Percentiles rank a stretch among this genome's conserved stretches.
Evolutionary conservation across 2,329 filamentous ascomycete species (phyloP).

Genomic region (Xylaria arbuscula): DNA sequence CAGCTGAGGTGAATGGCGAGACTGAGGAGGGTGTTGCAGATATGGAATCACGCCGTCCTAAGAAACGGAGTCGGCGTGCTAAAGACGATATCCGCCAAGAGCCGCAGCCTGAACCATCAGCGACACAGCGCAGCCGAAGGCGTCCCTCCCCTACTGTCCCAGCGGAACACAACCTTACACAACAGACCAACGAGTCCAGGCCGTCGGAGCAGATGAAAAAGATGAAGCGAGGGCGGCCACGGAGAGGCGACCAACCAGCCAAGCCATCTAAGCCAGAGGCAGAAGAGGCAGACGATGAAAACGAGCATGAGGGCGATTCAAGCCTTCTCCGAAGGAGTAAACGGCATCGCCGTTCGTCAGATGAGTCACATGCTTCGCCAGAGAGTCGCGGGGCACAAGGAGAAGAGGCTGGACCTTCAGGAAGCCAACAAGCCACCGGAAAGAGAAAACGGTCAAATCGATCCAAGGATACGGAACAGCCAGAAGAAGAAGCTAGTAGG

Average conservation of each 20-base stretch:
- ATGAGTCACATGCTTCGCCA: neutral
- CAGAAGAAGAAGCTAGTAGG: constrained; percentile 29
- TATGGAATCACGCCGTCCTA: constrained; percentile 40
- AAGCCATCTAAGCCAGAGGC: constrained; percentile 39
- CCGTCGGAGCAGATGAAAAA: constrained; percentile 22
- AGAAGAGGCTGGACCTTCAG: neutral
- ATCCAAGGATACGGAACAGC: constrained; percentile 17
- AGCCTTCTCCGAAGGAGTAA: constrained; percentile 45
- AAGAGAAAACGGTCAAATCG: constrained; percentile 21
- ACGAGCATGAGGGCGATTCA: constrained; percentile 47
- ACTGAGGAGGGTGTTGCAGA: constrained; percentile 39
- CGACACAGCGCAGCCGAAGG: constrained; percentile 43
- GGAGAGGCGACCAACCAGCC: constrained; percentile 26
- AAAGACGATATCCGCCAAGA: constrained; percentile 37
- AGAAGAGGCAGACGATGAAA: constrained; percentile 49
- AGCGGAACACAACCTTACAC: neutral
- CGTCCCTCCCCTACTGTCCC: constrained; percentile 40
- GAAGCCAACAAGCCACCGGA: constrained; percentile 10
- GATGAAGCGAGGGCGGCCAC: constrained; percentile 30
- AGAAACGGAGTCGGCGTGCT: constrained; percentile 44
- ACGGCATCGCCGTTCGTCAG: constrained; percentile 38
- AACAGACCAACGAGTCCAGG: constrained; percentile 3
- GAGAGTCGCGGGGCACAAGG: constrained; percentile 11
- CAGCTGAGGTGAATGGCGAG: constrained; percentile 29
- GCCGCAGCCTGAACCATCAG: constrained; percentile 36